Evolutionary conservation across 148 eudicot species (phyloP).

Genomic region (Amaranthus hypochondriacus): DNA sequence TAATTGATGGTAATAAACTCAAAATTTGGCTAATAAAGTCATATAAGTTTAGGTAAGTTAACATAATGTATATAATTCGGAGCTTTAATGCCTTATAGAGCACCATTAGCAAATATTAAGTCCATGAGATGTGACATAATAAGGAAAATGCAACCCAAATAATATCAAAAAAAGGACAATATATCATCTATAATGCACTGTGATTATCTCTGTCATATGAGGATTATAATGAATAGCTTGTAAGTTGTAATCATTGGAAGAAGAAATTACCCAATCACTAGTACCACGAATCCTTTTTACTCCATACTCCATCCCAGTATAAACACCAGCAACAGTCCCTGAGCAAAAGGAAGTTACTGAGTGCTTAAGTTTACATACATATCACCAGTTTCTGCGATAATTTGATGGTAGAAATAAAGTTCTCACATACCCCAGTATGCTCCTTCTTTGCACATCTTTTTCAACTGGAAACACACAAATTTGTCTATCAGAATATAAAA

Average conservation of each 20-base stretch:
- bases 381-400: neutral
- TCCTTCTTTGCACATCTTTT: conserved; percentile 91
- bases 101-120: too few species aligned
- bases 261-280: conserved; percentile 64
- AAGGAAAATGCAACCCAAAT: too few species aligned
- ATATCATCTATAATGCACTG: too few species aligned
- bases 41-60: too few species aligned
- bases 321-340: conserved; percentile 85
- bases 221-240: neutral
- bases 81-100: too few species aligned
- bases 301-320: conserved; percentile 88
- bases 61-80: too few species aligned
- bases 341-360: conserved; percentile 8
- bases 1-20: too few species aligned
- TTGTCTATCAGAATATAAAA: conserved; percentile 1
- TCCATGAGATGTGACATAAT: too few species aligned
- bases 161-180: too few species aligned
- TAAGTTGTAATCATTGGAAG: neutral
- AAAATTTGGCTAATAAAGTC: too few species aligned
- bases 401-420: neutral
- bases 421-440: conserved; percentile 78
- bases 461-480: conserved; percentile 48
- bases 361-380: neutral
- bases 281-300: conserved; percentile 60
- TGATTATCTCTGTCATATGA: neutral